Base-by-base conservation (phyloP, 441 rosid genomes). In the Jatropha podagrica region DNA sequence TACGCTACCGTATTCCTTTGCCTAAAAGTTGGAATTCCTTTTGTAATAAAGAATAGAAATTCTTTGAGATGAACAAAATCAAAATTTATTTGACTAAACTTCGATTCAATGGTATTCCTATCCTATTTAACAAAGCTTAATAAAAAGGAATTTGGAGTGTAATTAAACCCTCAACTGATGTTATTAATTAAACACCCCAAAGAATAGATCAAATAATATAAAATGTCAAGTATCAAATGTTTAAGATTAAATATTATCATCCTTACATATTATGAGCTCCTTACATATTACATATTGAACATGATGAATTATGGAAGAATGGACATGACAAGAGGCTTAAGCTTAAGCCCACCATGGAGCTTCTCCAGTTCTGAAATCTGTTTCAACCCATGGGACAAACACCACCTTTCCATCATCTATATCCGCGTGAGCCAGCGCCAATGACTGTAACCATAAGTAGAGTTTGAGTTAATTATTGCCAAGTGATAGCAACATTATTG, bases 311-410 rank as follows among this genome's bases (percentile, higher is more conserved):
- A 61, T 32, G 56, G 37, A 60, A 12, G 67, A 55, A 61, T 40
- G 26, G 62, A 23, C 42, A 4, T 37, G 44, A 46, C 13, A 75
- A 49, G 11, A 69, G 66, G 42, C 63, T 59, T 23, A 92, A 81
- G 97, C 78, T 59, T 23, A 93, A 81, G 98, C 79, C 99, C 97
- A 95, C 99, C 99, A 95, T 65, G 96, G 97, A 65, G 79, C 90
- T 0, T 95, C 98, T 38, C 99, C 98, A 2, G 98, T 95, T 86
- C 99, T 93, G 87, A 95, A 95, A 86, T 95, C 99, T 23, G 93
- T 92, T 83, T 95, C 98, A 4, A 81, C 86, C 99, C 98, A 95
- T 7, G 99, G 95, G 55, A 89, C 90, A 55, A 95, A 95, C 3
- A 95, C 42, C 68, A 95, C 98, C 91, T 93, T 95, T 58, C 97